These are phyloP conservation scores for Solanum chmielewskii DNA, from an alignment of 257 asterid genomes.

Conservation along the genomic window DNA sequence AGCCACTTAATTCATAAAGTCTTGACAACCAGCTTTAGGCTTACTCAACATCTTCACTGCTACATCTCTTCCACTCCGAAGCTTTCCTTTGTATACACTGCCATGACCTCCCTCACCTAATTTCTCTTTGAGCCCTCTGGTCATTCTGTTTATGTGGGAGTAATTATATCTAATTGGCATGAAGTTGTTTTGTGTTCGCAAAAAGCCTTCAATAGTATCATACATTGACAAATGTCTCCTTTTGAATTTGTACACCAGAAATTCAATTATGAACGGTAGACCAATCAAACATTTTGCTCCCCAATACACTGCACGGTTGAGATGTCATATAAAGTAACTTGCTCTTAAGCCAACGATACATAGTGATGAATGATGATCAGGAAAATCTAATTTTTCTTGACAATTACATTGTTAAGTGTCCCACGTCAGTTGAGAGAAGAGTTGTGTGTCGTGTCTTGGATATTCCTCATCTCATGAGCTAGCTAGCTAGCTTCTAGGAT, in stretches of 20 bases:
- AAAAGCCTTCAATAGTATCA: constrained; percentile 8
- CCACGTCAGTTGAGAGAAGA: neutral
- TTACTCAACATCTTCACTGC: constrained; percentile 42
- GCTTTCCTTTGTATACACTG: constrained; percentile 40
- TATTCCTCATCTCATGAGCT: neutral
- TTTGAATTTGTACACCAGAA: constrained; percentile 8
- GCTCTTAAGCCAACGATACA: neutral
- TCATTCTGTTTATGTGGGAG: constrained; percentile 37
- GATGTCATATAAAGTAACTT: neutral
- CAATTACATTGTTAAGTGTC: neutral
- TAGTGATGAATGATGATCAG: neutral
- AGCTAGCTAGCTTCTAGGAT: neutral
- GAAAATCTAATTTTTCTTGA: neutral
- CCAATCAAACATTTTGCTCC: constrained; percentile 5
- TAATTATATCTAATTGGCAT: constrained; percentile 37
- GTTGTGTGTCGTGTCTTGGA: neutral
- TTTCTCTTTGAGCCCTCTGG: constrained; percentile 28
- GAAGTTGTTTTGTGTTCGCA: constrained; percentile 10
- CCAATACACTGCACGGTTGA: neutral
- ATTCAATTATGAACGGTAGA: neutral
- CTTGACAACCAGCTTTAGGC: constrained; percentile 24
- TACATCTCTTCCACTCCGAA: constrained; percentile 27
- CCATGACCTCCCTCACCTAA: constrained; percentile 41
- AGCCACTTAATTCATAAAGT: constrained; percentile 43
- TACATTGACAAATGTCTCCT: constrained; percentile 13